phyloP scores from a whole-genome alignment of 371 early-diverging fungal species.

The Parasitella parasitica region DNA sequence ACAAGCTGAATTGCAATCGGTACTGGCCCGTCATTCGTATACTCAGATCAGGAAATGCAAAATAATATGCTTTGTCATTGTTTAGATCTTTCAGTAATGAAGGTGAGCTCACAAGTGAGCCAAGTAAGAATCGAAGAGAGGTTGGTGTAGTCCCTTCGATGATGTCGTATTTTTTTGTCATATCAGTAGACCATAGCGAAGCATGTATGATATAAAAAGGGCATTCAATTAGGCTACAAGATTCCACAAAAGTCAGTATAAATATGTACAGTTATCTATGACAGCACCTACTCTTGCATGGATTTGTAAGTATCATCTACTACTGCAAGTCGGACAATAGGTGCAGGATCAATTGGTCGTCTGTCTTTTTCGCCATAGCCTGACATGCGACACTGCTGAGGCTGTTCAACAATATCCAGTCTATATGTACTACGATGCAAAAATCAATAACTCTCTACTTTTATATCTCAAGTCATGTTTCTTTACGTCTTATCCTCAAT shows the following conservation, averaged over 20 bases:
- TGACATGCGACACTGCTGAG: constrained; percentile 68
- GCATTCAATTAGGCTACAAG: constrained; percentile 5
- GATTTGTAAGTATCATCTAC: background rate
- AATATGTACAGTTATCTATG: no score
- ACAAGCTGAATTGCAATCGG: constrained; percentile 45
- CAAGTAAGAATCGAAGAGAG: constrained; percentile 49
- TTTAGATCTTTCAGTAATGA: constrained; percentile 47
- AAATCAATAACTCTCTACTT: background rate
- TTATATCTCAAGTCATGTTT: background rate
- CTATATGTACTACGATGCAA: constrained; percentile 11
- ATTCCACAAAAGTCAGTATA: no score
- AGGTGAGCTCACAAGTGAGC: constrained; percentile 56
- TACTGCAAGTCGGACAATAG: constrained; percentile 33
- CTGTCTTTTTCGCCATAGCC: constrained; percentile 73
- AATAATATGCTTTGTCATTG: constrained; percentile 46
- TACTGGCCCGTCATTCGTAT: constrained; percentile 46
- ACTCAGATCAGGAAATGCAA: constrained; percentile 52
- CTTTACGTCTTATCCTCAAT: background rate
- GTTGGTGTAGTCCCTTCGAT: background rate
- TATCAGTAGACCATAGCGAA: constrained; percentile 28
- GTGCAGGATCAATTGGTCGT: constrained; percentile 75
- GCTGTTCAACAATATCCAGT: constrained; percentile 58
- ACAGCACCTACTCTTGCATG: background rate
- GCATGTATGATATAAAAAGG: constrained; percentile 30
- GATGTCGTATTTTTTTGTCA: constrained; percentile 12